Evolutionary conservation across 2,329 filamentous ascomycete species (phyloP), one percentile per base, ranked within the genome.

Genomic region (Pyrenophora tritici-repentis): DNA sequence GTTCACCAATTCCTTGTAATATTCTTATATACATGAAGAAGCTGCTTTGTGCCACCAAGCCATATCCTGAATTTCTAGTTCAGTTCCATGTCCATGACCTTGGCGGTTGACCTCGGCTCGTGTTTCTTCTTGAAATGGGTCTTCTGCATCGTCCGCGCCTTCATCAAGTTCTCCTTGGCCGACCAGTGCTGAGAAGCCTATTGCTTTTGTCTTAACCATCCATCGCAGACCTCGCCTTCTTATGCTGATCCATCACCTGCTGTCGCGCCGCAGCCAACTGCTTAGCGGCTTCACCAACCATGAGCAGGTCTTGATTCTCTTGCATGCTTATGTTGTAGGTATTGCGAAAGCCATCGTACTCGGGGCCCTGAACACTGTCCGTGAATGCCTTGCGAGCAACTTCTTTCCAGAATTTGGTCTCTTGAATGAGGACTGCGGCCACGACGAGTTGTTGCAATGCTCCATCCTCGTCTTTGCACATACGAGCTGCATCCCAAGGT

Each of bases 381-480:
- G n/a, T 13, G 20, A 53, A 53, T 2, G 13, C 13, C 24, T 31
- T 24, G 12, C 33, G 22, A 9, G 9, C 8, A 31, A 6, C 22
- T 14, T 40, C 29, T 18, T 12, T 18, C 50, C 44, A 48, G 10
- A 9, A 6, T 7, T 33, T 43, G 7, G 10, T 10, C 12, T 44
- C 50, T 17, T 48, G 44, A 2, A 12, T 36, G 17, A 44, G n/a
- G 5, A 43, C 36, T 8, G 40, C 40, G 7, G 40, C 44, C 10
- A 41, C 31, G 31, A 53, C 35, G 4, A 44, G 16, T 43, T 53
- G 44, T 22, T 49, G 50, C 24, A 53, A 26, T 1, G 20, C 6
- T 17, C 44, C 45, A 22, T 49, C 40, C 32, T 44, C 40, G 24
- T 53, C 44, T 43, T 40, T 44, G 24, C 44, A 53, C 39, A 53